phyloP scores from a whole-genome alignment of 2,329 filamentous ascomycete genomes.

The Mollisiaceae sp. region DNA sequence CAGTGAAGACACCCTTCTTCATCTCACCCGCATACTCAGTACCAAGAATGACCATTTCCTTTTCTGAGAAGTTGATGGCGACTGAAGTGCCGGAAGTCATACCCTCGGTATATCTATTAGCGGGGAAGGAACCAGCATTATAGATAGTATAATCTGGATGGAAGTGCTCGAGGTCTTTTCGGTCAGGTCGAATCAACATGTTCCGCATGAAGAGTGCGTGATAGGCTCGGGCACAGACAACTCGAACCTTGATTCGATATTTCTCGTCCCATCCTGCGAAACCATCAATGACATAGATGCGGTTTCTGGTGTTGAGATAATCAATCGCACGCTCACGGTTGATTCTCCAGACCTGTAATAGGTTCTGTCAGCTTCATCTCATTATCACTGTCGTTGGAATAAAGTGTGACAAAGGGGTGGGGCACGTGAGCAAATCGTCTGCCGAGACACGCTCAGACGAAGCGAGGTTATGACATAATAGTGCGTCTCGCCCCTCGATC shows the following conservation, averaged over 20 bases:
- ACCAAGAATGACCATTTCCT: slow-evolving; percentile 99
- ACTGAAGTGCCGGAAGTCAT: slow-evolving; percentile 99
- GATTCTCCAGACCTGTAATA: slow-evolving; percentile 93
- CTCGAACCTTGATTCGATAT: slow-evolving; percentile 95
- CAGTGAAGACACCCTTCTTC: slow-evolving; percentile 99
- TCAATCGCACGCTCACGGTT: slow-evolving; percentile 98
- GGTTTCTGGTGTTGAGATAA: slow-evolving; percentile 98
- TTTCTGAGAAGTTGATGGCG: slow-evolving; percentile 97
- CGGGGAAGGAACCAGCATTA: slow-evolving; percentile 98
- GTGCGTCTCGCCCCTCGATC: slow-evolving; percentile 22
- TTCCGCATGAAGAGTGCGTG: slow-evolving; percentile 99
- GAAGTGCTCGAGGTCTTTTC: slow-evolving; percentile 94
- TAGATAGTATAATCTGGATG: slow-evolving; percentile 99
- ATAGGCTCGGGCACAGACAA: slow-evolving; percentile 98
- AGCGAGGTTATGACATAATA: slow-evolving; percentile 33
- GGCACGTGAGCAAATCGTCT: slow-evolving; percentile 27
- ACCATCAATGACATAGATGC: slow-evolving; percentile 98
- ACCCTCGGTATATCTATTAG: slow-evolving; percentile 95
- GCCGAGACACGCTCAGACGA: slow-evolving; percentile 16
- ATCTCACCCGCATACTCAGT: slow-evolving; percentile 98
- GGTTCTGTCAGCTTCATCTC: slow-evolving; percentile 24
- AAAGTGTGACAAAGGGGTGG: slow-evolving; percentile 7
- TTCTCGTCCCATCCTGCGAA: slow-evolving; percentile 98
- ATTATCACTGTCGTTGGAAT: slow-evolving; percentile 20
- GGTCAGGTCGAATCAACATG: slow-evolving; percentile 96